phyloP scores from a whole-genome alignment of 169 alveolate genomes.

The Cryptosporidium ubiquitum region DNA sequence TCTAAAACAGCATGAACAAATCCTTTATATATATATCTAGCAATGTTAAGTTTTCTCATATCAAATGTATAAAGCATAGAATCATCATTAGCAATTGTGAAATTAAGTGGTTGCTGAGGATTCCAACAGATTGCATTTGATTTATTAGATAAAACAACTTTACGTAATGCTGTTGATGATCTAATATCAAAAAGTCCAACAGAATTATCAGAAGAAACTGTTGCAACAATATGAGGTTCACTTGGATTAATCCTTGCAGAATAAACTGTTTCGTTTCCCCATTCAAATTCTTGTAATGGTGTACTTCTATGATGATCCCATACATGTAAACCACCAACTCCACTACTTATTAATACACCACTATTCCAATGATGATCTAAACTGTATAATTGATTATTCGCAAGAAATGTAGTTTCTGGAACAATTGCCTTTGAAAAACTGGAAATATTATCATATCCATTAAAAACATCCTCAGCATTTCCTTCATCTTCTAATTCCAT shows the following conservation, averaged over 20 bases:
- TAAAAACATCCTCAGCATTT: constrained; percentile 58
- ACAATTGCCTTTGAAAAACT: constrained; percentile 25
- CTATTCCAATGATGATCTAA: constrained; percentile 71
- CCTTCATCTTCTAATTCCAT: constrained; percentile 73
- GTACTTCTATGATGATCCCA: constrained; percentile 92
- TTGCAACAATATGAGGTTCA: constrained; percentile 87
- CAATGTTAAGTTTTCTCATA: constrained; percentile 93
- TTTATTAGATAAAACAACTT: constrained; percentile 89
- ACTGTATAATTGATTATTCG: constrained; percentile 54
- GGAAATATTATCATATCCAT: constrained; percentile 64
- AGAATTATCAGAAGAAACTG: constrained; percentile 91
- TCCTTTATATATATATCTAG: constrained; percentile 93
- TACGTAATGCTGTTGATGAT: constrained; percentile 90
- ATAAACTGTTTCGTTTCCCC: constrained; percentile 88
- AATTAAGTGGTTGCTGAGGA: constrained; percentile 96
- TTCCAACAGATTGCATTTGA: constrained; percentile 96
- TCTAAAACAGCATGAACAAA: constrained; percentile 93
- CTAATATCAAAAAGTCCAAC: constrained; percentile 90
- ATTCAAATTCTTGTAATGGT: constrained; percentile 85
- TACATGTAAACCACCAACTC: constrained; percentile 77
- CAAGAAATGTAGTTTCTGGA: constrained; percentile 45
- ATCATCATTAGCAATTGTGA: constrained; percentile 98
- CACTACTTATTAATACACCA: constrained; percentile 62
- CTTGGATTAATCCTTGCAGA: constrained; percentile 94
- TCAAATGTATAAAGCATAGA: constrained; percentile 97